Conservation (phyloP, 2,329 filamentous ascomycete species). For the Trichoderma sp. region DNA sequence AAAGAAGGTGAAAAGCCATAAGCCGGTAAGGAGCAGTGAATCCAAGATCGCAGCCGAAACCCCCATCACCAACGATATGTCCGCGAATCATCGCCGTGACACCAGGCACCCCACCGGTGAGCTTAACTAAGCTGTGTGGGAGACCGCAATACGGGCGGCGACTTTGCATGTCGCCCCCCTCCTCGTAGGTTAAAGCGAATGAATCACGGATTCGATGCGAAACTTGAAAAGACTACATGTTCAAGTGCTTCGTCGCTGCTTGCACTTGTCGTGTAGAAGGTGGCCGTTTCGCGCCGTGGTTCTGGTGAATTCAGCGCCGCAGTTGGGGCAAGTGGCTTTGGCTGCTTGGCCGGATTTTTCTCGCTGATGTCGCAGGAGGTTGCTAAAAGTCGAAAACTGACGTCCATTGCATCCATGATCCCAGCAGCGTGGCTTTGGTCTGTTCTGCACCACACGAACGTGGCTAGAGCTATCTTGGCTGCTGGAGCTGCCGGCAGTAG, state of each 20-base stretch:
- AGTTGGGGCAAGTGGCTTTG: constrained; percentile 86
- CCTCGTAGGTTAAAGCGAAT: constrained; percentile 16
- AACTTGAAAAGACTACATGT: constrained; percentile 12
- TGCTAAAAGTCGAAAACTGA: constrained; percentile 95
- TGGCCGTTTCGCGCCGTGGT: constrained; percentile 88
- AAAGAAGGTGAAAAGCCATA: background rate
- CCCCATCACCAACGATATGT: constrained; percentile 15
- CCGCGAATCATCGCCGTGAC: constrained; percentile 12
- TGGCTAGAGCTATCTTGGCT: constrained; percentile 44
- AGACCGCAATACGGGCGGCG: constrained; percentile 5
- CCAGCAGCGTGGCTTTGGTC: constrained; percentile 95
- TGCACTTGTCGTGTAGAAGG: constrained; percentile 84
- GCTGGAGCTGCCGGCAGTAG: constrained; percentile 19
- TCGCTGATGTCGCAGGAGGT: constrained; percentile 84
- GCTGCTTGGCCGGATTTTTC: constrained; percentile 90
- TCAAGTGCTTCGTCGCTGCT: constrained; percentile 49
- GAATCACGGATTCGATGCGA: constrained; percentile 20
- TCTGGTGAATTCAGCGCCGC: constrained; percentile 88
- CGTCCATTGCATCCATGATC: constrained; percentile 95
- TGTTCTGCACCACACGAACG: constrained; percentile 68
- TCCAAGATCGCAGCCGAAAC: background rate
- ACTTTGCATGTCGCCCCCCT: background rate
- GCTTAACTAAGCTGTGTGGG: background rate
- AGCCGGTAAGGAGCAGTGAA: background rate
- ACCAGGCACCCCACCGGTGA: constrained; percentile 6